Conservation (phyloP, 768 basidiomycete species). For the Coprinopsis marcescibilis region DNA sequence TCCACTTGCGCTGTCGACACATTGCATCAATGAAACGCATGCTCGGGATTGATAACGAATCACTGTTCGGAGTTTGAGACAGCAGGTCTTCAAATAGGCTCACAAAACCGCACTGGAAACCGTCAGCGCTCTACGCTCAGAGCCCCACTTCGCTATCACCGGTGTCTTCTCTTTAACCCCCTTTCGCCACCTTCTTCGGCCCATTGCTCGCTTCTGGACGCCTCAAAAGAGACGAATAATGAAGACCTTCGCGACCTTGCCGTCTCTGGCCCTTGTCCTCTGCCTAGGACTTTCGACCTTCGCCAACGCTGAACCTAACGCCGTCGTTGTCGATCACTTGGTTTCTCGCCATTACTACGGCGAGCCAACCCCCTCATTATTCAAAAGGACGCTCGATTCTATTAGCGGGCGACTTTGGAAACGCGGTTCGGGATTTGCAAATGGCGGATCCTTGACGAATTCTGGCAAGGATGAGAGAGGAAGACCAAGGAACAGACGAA, state of each 20-base stretch:
- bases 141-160: background rate
- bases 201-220: background rate
- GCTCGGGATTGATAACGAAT: no score
- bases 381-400: background rate
- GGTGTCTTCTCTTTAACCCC: background rate
- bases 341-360: slow-evolving; percentile 18
- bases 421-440: slow-evolving; percentile 19
- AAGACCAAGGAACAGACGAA: slow-evolving; percentile 13
- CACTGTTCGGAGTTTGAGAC: no score
- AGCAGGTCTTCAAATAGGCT: no score
- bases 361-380: background rate
- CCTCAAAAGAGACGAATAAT: background rate
- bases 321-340: slow-evolving; percentile 17
- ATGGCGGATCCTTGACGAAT: slow-evolving; percentile 10
- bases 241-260: background rate
- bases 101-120: background rate
- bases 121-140: background rate
- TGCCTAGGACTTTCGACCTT: background rate
- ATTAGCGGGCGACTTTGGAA: slow-evolving; percentile 10
- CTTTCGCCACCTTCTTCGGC: background rate
- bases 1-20: no score
- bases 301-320: slow-evolving; percentile 1
- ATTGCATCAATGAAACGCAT: no score
- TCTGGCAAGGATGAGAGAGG: slow-evolving; percentile 17
- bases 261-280: background rate